These are phyloP conservation scores for Pulveroboletus sp. DNA, from an alignment of 1,284 basidiomycete species.

Conservation along the genomic window DNA sequence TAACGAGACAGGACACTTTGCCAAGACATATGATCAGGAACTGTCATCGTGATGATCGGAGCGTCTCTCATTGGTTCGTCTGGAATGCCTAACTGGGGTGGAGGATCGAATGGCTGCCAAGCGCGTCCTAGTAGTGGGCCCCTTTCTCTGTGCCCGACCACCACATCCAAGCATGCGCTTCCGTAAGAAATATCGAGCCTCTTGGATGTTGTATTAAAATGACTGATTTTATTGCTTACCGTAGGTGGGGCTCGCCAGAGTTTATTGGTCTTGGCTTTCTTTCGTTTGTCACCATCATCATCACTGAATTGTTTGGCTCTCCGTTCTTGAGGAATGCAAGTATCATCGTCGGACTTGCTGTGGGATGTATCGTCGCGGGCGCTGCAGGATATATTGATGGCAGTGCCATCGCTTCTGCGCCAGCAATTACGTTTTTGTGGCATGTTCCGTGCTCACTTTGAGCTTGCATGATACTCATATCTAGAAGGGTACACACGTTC, in stretches of 20 bases:
- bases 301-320: constrained; percentile 78
- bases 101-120: constrained; percentile 73
- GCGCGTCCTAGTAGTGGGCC: constrained; percentile 60
- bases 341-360: constrained; percentile 71
- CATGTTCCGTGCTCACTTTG: constrained; percentile 14
- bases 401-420: constrained; percentile 62
- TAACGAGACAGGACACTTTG: not conserved
- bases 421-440: constrained; percentile 81
- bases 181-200: constrained; percentile 28
- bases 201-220: not conserved
- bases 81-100: constrained; percentile 82
- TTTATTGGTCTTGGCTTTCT: constrained; percentile 88
- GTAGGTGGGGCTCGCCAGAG: constrained; percentile 79
- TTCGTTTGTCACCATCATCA: constrained; percentile 74
- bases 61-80: constrained; percentile 72
- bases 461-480: not conserved
- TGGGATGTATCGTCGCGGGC: constrained; percentile 80
- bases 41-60: constrained; percentile 77
- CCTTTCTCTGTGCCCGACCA: constrained; percentile 71
- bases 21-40: constrained; percentile 43
- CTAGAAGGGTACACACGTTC: constrained; percentile 71
- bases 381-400: constrained; percentile 73
- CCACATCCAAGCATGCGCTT: constrained; percentile 57
- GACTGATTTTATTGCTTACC: constrained; percentile 22
- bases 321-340: constrained; percentile 82